phyloP scores from a whole-genome alignment of 2,329 filamentous ascomycete genomes.

The Claviceps sp. region DNA sequence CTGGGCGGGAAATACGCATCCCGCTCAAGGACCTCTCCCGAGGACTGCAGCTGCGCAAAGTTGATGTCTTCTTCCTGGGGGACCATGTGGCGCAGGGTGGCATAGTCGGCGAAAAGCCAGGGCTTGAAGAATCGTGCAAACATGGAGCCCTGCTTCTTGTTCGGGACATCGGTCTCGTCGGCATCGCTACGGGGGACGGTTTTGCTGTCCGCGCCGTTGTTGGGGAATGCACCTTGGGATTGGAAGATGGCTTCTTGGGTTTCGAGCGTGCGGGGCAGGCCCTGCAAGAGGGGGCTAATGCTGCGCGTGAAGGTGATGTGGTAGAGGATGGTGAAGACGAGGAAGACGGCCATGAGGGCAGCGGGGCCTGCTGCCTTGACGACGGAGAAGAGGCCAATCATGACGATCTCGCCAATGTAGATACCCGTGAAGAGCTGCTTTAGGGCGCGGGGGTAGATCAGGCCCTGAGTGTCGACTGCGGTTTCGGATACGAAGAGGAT shows the following conservation, averaged over 20 bases:
- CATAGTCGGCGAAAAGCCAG: conserved; percentile 62
- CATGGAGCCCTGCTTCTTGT: conserved; percentile 39
- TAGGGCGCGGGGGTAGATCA: conserved; percentile 75
- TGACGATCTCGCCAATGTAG: conserved; percentile 65
- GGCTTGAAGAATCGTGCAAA: conserved; percentile 56
- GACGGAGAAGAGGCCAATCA: conserved; percentile 71
- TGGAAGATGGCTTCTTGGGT: conserved; percentile 28
- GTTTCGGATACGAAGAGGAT: conserved; percentile 69
- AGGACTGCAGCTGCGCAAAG: conserved; percentile 39
- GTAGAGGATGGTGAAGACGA: conserved; percentile 64
- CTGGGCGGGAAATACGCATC: conserved; percentile 63
- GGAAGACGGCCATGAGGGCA: conserved; percentile 60
- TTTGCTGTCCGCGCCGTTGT: conserved; percentile 9
- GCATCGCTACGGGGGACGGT: conserved; percentile 3
- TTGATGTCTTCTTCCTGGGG: conserved; percentile 39
- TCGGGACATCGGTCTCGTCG: conserved; percentile 7
- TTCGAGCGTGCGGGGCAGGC: conserved; percentile 49
- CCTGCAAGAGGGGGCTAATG: conserved; percentile 57
- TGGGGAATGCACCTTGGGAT: conserved; percentile 11
- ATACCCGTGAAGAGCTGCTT: conserved; percentile 75
- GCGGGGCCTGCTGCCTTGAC: conserved; percentile 54
- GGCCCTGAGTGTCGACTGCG: conserved; percentile 73
- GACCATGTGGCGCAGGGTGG: conserved; percentile 55
- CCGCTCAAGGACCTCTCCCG: conserved; percentile 41
- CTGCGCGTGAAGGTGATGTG: conserved; percentile 59